Conservation (phyloP, 768 basidiomycete genomes). For the Tephrocybe sp. region DNA sequence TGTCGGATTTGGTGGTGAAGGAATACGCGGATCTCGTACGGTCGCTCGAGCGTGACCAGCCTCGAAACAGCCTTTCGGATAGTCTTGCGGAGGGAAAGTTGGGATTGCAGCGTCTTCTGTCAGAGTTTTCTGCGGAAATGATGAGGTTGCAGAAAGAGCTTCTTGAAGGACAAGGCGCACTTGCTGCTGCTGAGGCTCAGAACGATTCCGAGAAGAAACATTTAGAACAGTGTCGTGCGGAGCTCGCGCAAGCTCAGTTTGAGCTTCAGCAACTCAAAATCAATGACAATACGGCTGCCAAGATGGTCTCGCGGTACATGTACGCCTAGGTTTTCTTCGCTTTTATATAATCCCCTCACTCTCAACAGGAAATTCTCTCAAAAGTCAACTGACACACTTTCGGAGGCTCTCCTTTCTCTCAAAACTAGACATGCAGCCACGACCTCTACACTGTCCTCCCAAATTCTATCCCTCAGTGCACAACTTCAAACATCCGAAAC, state of each 20-base stretch:
- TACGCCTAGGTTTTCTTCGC: constrained; percentile 30
- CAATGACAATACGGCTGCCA: constrained; percentile 75
- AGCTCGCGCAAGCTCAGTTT: constrained; percentile 42
- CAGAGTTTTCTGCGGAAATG: constrained; percentile 47
- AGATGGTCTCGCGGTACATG: constrained; percentile 87
- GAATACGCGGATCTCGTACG: constrained; percentile 80
- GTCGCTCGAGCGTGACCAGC: constrained; percentile 47
- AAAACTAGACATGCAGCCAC: constrained; percentile 64
- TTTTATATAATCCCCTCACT: neutral
- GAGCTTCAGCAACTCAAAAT: constrained; percentile 54
- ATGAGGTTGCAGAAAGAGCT: constrained; percentile 43
- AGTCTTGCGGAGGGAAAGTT: constrained; percentile 47
- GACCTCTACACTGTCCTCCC: constrained; percentile 49
- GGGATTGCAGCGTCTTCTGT: constrained; percentile 44
- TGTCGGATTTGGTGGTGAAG: constrained; percentile 62
- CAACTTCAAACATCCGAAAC: constrained; percentile 41
- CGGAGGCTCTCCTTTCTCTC: constrained; percentile 54
- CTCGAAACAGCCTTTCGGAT: constrained; percentile 22
- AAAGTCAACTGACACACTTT: constrained; percentile 62
- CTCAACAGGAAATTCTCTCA: constrained; percentile 78
- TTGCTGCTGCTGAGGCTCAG: constrained; percentile 38
- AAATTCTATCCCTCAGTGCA: constrained; percentile 41
- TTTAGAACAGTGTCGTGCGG: constrained; percentile 37
- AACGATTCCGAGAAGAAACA: constrained; percentile 44
- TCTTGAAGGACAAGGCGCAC: constrained; percentile 37